Evolutionary conservation across 441 rosid species (phyloP).

Genomic region (Biscutella laevigata): DNA sequence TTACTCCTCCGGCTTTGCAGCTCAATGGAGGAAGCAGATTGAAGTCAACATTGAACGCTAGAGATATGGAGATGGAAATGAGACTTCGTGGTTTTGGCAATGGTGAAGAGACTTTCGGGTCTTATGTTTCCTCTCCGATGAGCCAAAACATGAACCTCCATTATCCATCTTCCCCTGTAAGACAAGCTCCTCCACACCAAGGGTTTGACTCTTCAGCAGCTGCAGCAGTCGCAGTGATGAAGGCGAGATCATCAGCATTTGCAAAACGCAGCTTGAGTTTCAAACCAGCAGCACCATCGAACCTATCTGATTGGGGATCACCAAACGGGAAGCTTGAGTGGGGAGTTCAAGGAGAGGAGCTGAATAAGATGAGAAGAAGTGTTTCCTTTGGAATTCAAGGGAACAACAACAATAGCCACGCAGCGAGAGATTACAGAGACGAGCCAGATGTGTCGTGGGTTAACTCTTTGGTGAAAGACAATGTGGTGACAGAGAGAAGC

Average conservation of each 20-base stretch:
- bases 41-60: conserved; percentile 56
- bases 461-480: conserved; percentile 65
- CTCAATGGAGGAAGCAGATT: conserved; percentile 49
- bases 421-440: conserved; percentile 22
- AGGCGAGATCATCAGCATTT: conserved; percentile 74
- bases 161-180: conserved; percentile 57
- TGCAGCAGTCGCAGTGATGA: conserved; percentile 74
- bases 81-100: conserved; percentile 21
- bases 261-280: conserved; percentile 83
- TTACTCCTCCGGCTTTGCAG: conserved; percentile 46
- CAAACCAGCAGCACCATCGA: conserved; percentile 36
- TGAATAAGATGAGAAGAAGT: conserved; percentile 69
- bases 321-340: conserved; percentile 74
- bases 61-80: conserved; percentile 63
- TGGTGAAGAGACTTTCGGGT: conserved; percentile 58
- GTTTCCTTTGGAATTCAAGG: conserved; percentile 69
- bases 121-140: conserved; percentile 45
- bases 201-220: conserved; percentile 81
- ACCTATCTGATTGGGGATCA: conserved; percentile 63
- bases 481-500: conserved; percentile 26
- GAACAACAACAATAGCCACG: conserved; percentile 23
- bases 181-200: conserved; percentile 35
- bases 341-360: conserved; percentile 78
- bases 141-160: conserved; percentile 52
- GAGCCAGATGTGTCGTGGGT: conserved; percentile 96